Conservation (phyloP, 805 yeast species). For the Maudiozyma bulderi region DNA sequence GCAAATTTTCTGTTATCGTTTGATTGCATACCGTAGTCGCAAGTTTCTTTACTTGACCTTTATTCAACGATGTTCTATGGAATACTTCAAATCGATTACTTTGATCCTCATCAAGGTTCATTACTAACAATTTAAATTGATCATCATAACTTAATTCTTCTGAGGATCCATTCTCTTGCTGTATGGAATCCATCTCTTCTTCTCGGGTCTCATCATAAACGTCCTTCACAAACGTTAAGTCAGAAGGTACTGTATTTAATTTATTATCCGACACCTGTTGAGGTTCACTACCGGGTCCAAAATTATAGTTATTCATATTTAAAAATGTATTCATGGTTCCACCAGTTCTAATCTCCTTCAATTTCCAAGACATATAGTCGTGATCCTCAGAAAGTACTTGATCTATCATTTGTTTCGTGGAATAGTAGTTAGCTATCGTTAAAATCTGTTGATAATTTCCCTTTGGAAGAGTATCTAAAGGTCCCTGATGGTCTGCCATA, state of each 20-base stretch:
- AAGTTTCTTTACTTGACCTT: constrained; percentile 68
- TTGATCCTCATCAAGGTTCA: constrained; percentile 71
- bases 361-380: constrained; percentile 27
- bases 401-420: constrained; percentile 25
- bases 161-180: constrained; percentile 8
- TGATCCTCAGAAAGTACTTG: constrained; percentile 29
- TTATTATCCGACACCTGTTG: constrained; percentile 3
- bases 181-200: neutral
- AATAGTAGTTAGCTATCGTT: constrained; percentile 22
- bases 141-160: constrained; percentile 43
- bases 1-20: constrained; percentile 66
- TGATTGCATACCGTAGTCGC: constrained; percentile 75
- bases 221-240: constrained; percentile 21
- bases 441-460: constrained; percentile 23
- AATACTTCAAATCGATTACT: constrained; percentile 80
- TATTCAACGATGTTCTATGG: constrained; percentile 65
- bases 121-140: constrained; percentile 50
- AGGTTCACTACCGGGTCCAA: neutral
- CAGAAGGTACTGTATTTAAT: constrained; percentile 20
- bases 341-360: constrained; percentile 24
- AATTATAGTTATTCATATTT: constrained; percentile 1
- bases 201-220: constrained; percentile 12
- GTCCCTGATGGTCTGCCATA: constrained; percentile 26
- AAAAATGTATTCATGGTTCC: constrained; percentile 23
- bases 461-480: constrained; percentile 23